These are phyloP conservation scores for Cyberlindnera saturnus DNA, from an alignment of 805 yeast genomes.

Conservation along the genomic window DNA sequence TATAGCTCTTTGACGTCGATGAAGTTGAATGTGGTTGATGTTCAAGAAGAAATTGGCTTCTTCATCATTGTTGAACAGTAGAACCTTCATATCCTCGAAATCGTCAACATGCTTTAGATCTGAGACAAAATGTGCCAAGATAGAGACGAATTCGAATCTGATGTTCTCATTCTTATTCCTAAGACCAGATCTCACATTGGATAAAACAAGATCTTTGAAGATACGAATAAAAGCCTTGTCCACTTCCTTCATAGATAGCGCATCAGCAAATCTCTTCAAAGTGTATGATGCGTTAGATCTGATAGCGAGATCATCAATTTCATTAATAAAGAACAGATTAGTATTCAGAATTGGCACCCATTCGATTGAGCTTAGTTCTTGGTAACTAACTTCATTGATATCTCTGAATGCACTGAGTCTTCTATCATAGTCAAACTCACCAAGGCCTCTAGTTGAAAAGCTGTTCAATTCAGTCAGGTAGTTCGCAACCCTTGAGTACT, in stretches of 20 bases:
- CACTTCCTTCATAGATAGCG: slow-evolving; percentile 20
- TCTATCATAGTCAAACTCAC: slow-evolving; percentile 74
- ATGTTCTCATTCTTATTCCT: slow-evolving; percentile 53
- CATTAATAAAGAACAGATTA: slow-evolving; percentile 65
- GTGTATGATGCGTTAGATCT: slow-evolving; percentile 70
- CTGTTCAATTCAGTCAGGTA: slow-evolving; percentile 68
- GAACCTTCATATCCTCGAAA: slow-evolving; percentile 57
- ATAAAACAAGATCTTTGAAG: slow-evolving; percentile 52
- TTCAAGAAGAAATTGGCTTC: slow-evolving; percentile 79
- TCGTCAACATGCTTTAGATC: slow-evolving; percentile 39
- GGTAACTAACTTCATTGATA: slow-evolving; percentile 52
- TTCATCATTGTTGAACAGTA: slow-evolving; percentile 63
- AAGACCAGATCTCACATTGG: slow-evolving; percentile 61
- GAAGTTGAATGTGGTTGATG: slow-evolving; percentile 76
- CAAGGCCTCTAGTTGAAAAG: slow-evolving; percentile 52
- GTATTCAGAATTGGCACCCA: slow-evolving; percentile 79
- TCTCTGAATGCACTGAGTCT: slow-evolving; percentile 61
- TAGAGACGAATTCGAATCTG: slow-evolving; percentile 63
- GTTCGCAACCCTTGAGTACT: slow-evolving; percentile 38
- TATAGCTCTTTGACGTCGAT: slow-evolving; percentile 81
- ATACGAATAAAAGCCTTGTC: slow-evolving; percentile 30
- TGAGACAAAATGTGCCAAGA: slow-evolving; percentile 58
- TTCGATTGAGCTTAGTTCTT: slow-evolving; percentile 40
- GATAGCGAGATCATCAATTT: slow-evolving; percentile 72
- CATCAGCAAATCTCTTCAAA: slow-evolving; percentile 60